Base-by-base conservation (phyloP, 768 basidiomycete genomes). In the Termitomyces sp. region DNA sequence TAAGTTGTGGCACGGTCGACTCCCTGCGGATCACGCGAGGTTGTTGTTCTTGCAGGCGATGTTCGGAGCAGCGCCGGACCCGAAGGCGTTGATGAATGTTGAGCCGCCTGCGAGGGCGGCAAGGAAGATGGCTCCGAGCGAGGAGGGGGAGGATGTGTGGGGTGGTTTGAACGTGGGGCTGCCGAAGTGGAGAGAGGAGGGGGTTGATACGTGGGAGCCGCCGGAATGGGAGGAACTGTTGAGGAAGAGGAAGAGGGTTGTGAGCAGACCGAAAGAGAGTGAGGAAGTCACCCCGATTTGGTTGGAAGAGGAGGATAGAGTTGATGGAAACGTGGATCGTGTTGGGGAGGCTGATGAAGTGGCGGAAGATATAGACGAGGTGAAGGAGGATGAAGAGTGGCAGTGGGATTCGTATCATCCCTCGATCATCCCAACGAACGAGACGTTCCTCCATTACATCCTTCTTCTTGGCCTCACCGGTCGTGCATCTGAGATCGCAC, bases 41-140 rank as follows among this genome's bases (percentile, higher is more conserved):
- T 35, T 48, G 45, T 42, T 86, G 4, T 90, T 90, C 65, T 71
- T 78, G 8, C 73, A 79, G 25, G 78, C 81, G 53, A 66, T 88
- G 14, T 73, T 89, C 35, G 81, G 83, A 1, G 82, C 84, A 54
- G 87, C 65, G 21, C 60, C 54, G 6, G 59, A 57, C 35, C 56
- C 58, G 2, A 53, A 54, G 38, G 37, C 56, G 10, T 68, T 83
- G 40, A 51, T 65, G 43, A 21, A 57, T 7, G 63, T 77, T 40
- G 52, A 60, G 6, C 60, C 76, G 2, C 82, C 82, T 0, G 75
- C 60, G 10, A 35, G 37, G 10, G 60, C 60, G 38, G 29, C 31
- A 37, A 56, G 56, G 21, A 53, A 44, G 34, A 43, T 34, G 16
- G 54, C 43, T 14, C 45, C 50, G 29, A 44, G 45, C 12, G 51